Percentiles rank a stretch among this genome's conserved stretches.
These are phyloP conservation scores for Melastoma malabathricum DNA, from an alignment of 345 rosid species.

Conservation along the genomic window DNA sequence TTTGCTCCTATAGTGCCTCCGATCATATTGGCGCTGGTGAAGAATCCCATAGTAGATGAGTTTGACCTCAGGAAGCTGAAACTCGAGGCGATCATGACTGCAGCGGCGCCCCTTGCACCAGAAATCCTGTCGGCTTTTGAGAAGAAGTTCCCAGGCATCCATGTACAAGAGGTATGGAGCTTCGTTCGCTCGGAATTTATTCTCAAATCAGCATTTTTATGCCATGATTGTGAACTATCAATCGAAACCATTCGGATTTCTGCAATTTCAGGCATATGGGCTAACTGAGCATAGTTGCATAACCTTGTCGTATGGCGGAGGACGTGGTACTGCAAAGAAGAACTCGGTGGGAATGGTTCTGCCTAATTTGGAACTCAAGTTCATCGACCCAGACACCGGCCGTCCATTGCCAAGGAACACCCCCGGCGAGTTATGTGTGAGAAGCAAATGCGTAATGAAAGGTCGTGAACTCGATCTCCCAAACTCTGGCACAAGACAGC, in stretches of 20 bases:
- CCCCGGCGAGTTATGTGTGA: slow-evolving; percentile 74
- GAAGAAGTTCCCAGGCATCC: slow-evolving; percentile 62
- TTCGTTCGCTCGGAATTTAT: no score
- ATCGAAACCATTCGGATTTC: neutral
- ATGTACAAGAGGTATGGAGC: slow-evolving; percentile 62
- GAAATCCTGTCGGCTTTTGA: slow-evolving; percentile 59
- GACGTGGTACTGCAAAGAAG: slow-evolving; percentile 48
- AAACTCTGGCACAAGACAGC: no score
- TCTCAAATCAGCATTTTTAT: no score
- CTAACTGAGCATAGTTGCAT: slow-evolving; percentile 97
- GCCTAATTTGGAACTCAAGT: slow-evolving; percentile 77
- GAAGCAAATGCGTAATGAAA: slow-evolving; percentile 88
- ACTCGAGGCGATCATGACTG: slow-evolving; percentile 71
- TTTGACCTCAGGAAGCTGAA: slow-evolving; percentile 73
- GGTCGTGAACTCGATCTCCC: slow-evolving; percentile 17
- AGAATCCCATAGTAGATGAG: slow-evolving; percentile 73
- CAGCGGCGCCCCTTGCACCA: slow-evolving; percentile 86
- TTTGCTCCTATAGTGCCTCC: slow-evolving; percentile 96
- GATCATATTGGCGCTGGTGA: slow-evolving; percentile 58
- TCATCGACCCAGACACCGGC: slow-evolving; percentile 68
- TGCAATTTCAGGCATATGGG: slow-evolving; percentile 60
- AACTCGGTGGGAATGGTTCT: slow-evolving; percentile 84
- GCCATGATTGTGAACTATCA: no score
- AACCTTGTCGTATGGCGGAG: slow-evolving; percentile 68
- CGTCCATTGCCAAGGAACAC: slow-evolving; percentile 56